Evolutionary conservation across 2,329 filamentous ascomycete species (phyloP).

Genomic region (Penicillium rolfsii): DNA sequence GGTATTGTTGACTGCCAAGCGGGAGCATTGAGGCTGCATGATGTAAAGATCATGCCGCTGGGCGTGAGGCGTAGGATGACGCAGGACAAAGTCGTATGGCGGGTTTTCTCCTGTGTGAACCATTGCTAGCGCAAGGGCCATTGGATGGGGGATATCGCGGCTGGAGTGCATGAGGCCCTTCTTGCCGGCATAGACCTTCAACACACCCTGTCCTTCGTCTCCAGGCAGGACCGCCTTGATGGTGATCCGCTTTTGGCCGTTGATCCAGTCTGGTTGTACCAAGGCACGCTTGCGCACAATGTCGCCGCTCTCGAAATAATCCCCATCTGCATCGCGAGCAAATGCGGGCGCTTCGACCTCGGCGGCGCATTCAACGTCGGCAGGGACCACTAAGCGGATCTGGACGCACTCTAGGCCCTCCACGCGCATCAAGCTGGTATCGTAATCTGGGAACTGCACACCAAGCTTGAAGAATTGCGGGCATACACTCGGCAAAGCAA

Average conservation of each 20-base stretch:
- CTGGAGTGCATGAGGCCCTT: slow-evolving; percentile 96
- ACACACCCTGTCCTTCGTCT: slow-evolving; percentile 82
- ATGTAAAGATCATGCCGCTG: slow-evolving; percentile 97
- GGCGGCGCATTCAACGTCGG: slow-evolving; percentile 87
- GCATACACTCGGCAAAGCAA: slow-evolving; percentile 83
- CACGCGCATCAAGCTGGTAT: slow-evolving; percentile 81
- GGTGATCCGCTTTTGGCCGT: slow-evolving; percentile 85
- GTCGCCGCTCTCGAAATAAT: slow-evolving; percentile 91
- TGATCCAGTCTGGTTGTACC: slow-evolving; percentile 88
- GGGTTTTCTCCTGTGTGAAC: slow-evolving; percentile 91
- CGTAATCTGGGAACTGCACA: slow-evolving; percentile 82
- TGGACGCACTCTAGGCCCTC: slow-evolving; percentile 95
- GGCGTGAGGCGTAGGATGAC: slow-evolving; percentile 96
- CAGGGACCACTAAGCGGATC: slow-evolving; percentile 81
- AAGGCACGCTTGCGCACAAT: slow-evolving; percentile 81
- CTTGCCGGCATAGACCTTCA: slow-evolving; percentile 93
- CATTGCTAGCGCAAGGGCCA: slow-evolving; percentile 88
- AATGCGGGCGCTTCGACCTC: slow-evolving; percentile 87
- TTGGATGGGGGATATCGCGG: slow-evolving; percentile 90
- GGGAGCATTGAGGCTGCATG: slow-evolving; percentile 89
- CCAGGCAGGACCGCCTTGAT: slow-evolving; percentile 90
- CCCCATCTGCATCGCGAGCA: slow-evolving; percentile 81
- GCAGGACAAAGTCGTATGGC: slow-evolving; percentile 86
- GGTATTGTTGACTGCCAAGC: slow-evolving; percentile 90
- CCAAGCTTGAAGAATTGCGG: slow-evolving; percentile 84